Evolutionary conservation across 495 filamentous ascomycete genomes (phyloP), one percentile per base, ranked within the genome.

Genomic region (Sabuloglossum arenarium): DNA sequence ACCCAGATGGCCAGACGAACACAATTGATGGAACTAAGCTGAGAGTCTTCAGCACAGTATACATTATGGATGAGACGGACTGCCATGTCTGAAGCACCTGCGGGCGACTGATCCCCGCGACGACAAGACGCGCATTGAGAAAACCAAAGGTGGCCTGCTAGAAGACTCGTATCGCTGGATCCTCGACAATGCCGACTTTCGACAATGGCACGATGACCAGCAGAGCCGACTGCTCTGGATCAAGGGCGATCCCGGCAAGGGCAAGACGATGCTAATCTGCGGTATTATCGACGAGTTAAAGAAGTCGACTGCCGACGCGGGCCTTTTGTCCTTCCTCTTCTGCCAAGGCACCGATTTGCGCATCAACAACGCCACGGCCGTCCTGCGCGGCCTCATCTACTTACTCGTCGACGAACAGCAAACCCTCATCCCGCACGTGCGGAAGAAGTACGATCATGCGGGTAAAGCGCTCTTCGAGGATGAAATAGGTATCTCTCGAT

Each of bases 341-440:
- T 37, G 34, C 34, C 11, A 37, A 14, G 34, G 9, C 11, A 37
- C 67, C 12, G 59, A 70, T 39, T 9, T 27, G 0, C 58, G 61
- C 10, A 54, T 74, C 28, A 70, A 70, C 58, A 69, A 66, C 54
- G 65, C 70, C n/a, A 66, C 64, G 5, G 61, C 67, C 9, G 65
- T 73, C 0, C 59, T 74, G 4, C 64, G 70, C 0, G 68, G 70
- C 24, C 58, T 75, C 11, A 69, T 73, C 1, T 75, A 65, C 62
- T 51, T 65, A 12, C 62, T 73, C 29, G 58, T 69, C 45, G 21
- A 64, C 27, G 58, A 65, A 55, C 62, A 68, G 47, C 65, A 58
- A 53, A 50, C 37, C 14, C 69, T 73, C 37, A 62, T 71, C 27
- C 59, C 60, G 3, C 57, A 68, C 60, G 25, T 72, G 31, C 62